Evolutionary conservation across 2,329 filamentous ascomycete genomes (phyloP).

Genomic region (Talaromyces funiculosus): DNA sequence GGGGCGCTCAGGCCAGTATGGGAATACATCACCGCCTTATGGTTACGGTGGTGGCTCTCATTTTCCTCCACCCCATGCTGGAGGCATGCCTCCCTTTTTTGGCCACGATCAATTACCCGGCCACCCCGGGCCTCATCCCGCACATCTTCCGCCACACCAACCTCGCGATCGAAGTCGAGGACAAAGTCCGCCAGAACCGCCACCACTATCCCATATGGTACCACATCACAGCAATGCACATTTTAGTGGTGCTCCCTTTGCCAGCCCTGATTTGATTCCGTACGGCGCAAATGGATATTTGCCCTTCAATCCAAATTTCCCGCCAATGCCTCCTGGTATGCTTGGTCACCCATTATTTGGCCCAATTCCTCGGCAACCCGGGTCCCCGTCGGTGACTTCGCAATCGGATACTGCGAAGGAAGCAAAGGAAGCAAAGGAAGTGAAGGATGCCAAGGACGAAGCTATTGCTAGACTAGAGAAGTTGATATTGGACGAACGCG

Average conservation of each 20-base stretch:
- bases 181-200: slow-evolving; percentile 26
- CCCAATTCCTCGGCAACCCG: slow-evolving; percentile 22
- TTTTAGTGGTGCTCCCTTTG: slow-evolving; percentile 28
- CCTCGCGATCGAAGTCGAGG: slow-evolving; percentile 25
- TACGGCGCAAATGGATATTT: slow-evolving; percentile 32
- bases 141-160: slow-evolving; percentile 17
- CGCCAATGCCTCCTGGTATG: slow-evolving; percentile 31
- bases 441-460: slow-evolving; percentile 37
- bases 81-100: slow-evolving; percentile 24
- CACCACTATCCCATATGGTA: slow-evolving; percentile 24
- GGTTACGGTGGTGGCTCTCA: slow-evolving; percentile 25
- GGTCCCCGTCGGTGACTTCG: slow-evolving; percentile 24
- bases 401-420: slow-evolving; percentile 46
- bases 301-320: slow-evolving; percentile 31
- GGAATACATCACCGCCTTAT: slow-evolving; percentile 22
- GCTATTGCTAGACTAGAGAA: slow-evolving; percentile 59
- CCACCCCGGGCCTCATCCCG: slow-evolving; percentile 24
- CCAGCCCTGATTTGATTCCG: slow-evolving; percentile 34
- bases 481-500: slow-evolving; percentile 45
- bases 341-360: slow-evolving; percentile 32
- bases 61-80: slow-evolving; percentile 23
- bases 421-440: slow-evolving; percentile 26
- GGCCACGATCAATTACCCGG: slow-evolving; percentile 23
- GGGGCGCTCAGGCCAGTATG: slow-evolving; percentile 23
- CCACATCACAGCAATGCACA: slow-evolving; percentile 25